These are phyloP conservation scores for Cladosporium cucumerinum DNA, from an alignment of 2,329 filamentous ascomycete genomes.

Conservation along the genomic window DNA sequence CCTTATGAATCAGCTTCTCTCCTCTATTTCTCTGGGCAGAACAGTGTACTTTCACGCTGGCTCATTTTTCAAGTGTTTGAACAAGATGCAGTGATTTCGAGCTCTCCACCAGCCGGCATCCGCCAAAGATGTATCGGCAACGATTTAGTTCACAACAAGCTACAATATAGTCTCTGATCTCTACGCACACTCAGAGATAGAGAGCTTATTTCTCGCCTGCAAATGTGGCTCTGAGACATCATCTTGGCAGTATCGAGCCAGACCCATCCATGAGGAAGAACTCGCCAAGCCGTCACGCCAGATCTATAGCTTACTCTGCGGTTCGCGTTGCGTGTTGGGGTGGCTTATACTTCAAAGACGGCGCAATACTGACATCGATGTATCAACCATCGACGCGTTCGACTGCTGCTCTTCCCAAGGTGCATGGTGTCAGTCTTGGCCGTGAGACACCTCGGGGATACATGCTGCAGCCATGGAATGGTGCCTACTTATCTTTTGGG, in stretches of 20 bases:
- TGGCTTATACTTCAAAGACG: not conserved
- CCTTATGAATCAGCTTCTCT: no score
- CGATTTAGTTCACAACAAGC: not conserved
- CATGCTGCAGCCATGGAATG: not conserved
- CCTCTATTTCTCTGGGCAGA: not conserved
- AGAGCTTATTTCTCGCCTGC: not conserved
- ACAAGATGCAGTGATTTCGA: not conserved
- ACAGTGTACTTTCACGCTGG: no score
- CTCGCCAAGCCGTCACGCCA: constrained; percentile 7
- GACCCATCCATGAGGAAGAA: not conserved
- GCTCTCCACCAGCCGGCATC: not conserved
- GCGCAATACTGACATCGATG: not conserved
- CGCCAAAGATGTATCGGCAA: not conserved
- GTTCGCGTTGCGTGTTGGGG: not conserved
- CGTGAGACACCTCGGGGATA: not conserved
- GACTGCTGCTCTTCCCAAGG: not conserved
- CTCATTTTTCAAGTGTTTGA: no score
- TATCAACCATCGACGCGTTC: not conserved
- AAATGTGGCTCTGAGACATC: not conserved
- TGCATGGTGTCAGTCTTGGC: not conserved
- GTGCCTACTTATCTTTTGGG: not conserved
- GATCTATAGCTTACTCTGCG: not conserved
- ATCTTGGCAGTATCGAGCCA: not conserved
- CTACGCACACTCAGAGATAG: not conserved
- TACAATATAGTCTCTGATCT: not conserved